Base-by-base conservation (phyloP, 1,139 yeast species). In the Candida dubliniensis region DNA sequence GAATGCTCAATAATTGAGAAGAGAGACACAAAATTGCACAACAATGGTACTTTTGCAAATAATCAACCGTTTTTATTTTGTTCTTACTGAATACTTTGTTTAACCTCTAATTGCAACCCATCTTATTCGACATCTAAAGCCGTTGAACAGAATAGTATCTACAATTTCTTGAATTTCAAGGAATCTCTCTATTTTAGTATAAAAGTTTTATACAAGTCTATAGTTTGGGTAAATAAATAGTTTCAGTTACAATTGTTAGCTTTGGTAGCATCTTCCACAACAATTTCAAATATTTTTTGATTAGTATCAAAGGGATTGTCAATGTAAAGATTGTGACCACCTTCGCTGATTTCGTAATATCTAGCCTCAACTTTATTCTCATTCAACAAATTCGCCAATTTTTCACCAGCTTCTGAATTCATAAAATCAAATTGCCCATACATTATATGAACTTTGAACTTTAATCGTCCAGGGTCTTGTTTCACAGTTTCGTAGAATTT, bases 381-480 rank as follows among this genome's bases (percentile, higher is more conserved):
- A 36, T 69, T 62, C 44, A 82, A 60, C 32, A 62, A 52, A 25
- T 70, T 56, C 2, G 67, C 71, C 38, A 81, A 79, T 45, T 76
- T 74, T 8, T 64, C 55, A 0, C 96, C 96, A 0, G 95, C 93
- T 40, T 76, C 78, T 2, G 77, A 69, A 58, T 87, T 86, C 96
- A 90, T 90, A 77, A 93, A 90, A 60, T 90, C 97, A 52, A 73
- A 79, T 52, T 85, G 82, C 0, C 97, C 97, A 59, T 89, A 90
- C 32, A 88, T 61, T 64, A 90, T 73, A 54, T 79, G 61, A 1
- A 79, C 58, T 25, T 78, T 71, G 33, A 79, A 77, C 25, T 73
- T 71, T 31, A 29, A 31, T 31, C 38, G 27, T 11, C 34, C 31
- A 11, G 48, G 49, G 40, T 49, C 36, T 13, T 41, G 30, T 8